phyloP scores from a whole-genome alignment of 176 grass and related monocot genomes.

The Metroxylon sagu region DNA sequence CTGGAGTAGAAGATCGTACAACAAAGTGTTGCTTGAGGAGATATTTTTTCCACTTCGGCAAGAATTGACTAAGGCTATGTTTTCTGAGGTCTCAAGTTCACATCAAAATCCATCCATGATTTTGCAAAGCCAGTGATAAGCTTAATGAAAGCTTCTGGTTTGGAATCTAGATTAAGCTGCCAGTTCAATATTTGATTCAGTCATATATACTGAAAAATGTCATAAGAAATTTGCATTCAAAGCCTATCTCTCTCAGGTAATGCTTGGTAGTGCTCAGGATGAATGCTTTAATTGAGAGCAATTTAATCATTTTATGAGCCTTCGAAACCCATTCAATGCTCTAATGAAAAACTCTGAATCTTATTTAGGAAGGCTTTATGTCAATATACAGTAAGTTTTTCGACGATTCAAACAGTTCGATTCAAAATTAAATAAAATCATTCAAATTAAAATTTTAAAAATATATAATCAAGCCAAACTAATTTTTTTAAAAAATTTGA shows the following conservation, averaged over 20 bases:
- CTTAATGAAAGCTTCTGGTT: slow-evolving; percentile 49
- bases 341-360: slow-evolving; percentile 49
- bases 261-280: slow-evolving; percentile 29
- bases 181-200: slow-evolving; percentile 16
- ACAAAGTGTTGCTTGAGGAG: slow-evolving; percentile 1
- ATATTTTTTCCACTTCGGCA: slow-evolving; percentile 8
- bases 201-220: slow-evolving; percentile 36
- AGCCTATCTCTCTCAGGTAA: slow-evolving; percentile 48
- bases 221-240: slow-evolving; percentile 68
- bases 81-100: slow-evolving; percentile 29
- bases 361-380: slow-evolving; percentile 67
- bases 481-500: no score
- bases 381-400: no score
- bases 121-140: slow-evolving; percentile 53
- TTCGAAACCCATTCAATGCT: slow-evolving; percentile 53
- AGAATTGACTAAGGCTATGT: slow-evolving; percentile 30
- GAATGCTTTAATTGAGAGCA: slow-evolving; percentile 27
- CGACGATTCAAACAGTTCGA: no score
- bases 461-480: no score
- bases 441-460: no score
- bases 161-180: slow-evolving; percentile 33
- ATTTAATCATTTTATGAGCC: slow-evolving; percentile 48
- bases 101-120: slow-evolving; percentile 50
- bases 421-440: no score
- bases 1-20: slow-evolving; percentile 26